Percentiles rank a stretch among this genome's conserved stretches.
Evolutionary conservation across 495 filamentous ascomycete genomes (phyloP).

Genomic region (Recurvomyces mirabilis): DNA sequence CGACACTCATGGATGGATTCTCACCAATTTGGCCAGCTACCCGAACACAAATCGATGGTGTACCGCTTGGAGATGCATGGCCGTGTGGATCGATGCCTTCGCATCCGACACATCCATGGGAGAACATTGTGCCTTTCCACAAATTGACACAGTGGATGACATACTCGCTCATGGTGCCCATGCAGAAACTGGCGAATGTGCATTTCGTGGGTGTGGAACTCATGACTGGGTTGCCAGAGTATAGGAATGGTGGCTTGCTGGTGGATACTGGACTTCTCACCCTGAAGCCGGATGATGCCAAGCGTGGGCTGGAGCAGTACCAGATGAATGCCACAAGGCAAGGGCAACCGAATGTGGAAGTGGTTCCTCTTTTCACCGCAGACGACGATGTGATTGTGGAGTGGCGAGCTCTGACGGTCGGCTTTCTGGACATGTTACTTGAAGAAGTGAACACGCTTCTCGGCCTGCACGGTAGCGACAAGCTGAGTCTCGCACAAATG

Average conservation of each 20-base stretch:
- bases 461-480: constrained; percentile 41
- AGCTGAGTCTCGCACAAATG: constrained; percentile 64
- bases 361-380: constrained; percentile 66
- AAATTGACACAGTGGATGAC: constrained; percentile 85
- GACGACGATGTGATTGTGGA: constrained; percentile 80
- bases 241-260: constrained; percentile 76
- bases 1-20: constrained; percentile 77
- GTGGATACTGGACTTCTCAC: constrained; percentile 72
- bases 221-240: constrained; percentile 77
- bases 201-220: constrained; percentile 67
- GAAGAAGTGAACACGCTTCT: constrained; percentile 59
- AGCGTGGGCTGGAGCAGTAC: constrained; percentile 60
- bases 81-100: constrained; percentile 74
- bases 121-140: constrained; percentile 89
- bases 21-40: constrained; percentile 81
- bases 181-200: constrained; percentile 63
- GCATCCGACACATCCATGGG: constrained; percentile 69
- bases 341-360: constrained; percentile 60
- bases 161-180: constrained; percentile 82
- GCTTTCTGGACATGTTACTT: constrained; percentile 68
- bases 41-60: constrained; percentile 76
- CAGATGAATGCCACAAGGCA: constrained; percentile 59
- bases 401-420: constrained; percentile 74
- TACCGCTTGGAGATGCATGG: constrained; percentile 92
- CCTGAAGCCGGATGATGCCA: constrained; percentile 53